A percentile compares a stretch with the other conserved stretches of the same genome.
These are phyloP conservation scores for Boletus reticuloceps DNA, from an alignment of 768 basidiomycete species.

Conservation along the genomic window DNA sequence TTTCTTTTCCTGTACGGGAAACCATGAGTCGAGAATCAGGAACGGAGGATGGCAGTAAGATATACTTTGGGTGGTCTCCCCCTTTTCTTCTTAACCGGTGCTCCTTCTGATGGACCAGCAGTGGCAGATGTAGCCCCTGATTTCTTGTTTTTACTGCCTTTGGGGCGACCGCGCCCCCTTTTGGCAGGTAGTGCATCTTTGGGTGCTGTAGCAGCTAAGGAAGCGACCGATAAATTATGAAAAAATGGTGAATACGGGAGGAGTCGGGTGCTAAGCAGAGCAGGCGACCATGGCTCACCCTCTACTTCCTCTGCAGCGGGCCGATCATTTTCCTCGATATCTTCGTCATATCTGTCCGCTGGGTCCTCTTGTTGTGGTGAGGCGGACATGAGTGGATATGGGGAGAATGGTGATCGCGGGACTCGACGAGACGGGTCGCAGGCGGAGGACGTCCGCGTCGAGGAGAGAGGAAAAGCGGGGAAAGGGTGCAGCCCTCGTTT, in stretches of 20 bases:
- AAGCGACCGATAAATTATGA: constrained; percentile 18
- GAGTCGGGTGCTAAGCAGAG: constrained; percentile 10
- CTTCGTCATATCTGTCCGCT: constrained; percentile 57
- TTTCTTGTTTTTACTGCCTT: constrained; percentile 80
- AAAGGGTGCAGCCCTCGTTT: constrained; percentile 68
- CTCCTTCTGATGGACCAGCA: constrained; percentile 26
- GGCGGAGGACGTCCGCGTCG: constrained; percentile 33
- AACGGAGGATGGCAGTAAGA: constrained; percentile 2
- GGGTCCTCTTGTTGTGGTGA: constrained; percentile 56
- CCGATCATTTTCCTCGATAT: constrained; percentile 51
- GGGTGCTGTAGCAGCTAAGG: constrained; percentile 40
- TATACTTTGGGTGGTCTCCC: constrained; percentile 53
- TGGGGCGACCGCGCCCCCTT: constrained; percentile 85
- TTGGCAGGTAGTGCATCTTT: constrained; percentile 45
- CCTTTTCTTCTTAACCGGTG: constrained; percentile 42
- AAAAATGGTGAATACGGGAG: constrained; percentile 17
- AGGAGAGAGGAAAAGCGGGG: constrained; percentile 56
- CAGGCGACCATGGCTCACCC: constrained; percentile 21
- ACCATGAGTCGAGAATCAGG: constrained; percentile 23
- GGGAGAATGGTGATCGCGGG: constrained; percentile 23
- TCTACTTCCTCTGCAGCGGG: constrained; percentile 35
- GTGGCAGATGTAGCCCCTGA: constrained; percentile 34
- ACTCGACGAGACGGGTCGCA: constrained; percentile 17
- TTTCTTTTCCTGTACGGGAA: constrained; percentile 32
- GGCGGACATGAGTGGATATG: constrained; percentile 51